A percentile compares a stretch with the other conserved stretches of the same genome.
Evolutionary conservation across 23 red algal species (phyloP).

Genomic region (Gracilaria caudata): DNA sequence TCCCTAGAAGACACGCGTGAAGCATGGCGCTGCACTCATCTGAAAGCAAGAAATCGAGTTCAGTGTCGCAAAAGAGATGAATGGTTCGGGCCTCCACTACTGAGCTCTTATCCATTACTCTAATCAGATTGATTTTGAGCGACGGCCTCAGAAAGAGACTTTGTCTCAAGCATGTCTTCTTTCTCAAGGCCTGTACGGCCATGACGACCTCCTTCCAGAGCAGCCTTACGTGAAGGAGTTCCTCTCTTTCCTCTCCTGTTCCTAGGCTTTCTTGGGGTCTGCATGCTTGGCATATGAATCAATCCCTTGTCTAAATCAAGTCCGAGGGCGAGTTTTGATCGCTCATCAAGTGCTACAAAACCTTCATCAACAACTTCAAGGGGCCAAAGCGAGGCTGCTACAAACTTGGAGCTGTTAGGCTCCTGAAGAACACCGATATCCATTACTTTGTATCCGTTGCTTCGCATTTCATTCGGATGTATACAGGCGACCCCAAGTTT

Average conservation of each 20-base stretch:
- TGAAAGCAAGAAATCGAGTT: neutral
- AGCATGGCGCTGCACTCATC: constrained; percentile 8
- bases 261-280: neutral
- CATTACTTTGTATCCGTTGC: constrained; percentile 10
- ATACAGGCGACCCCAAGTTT: constrained; percentile 13
- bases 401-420: neutral
- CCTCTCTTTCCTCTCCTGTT: constrained; percentile 18
- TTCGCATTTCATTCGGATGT: neutral
- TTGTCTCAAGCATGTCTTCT: neutral
- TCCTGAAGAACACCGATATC: constrained; percentile 36
- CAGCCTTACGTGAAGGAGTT: neutral
- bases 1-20: neutral
- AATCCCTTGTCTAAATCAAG: neutral
- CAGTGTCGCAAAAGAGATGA: neutral
- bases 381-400: constrained; percentile 32
- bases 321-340: neutral
- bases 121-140: neutral
- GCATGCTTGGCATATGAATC: constrained; percentile 8
- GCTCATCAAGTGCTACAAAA: constrained; percentile 43
- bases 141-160: neutral
- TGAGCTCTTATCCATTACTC: neutral
- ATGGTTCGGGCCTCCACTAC: neutral
- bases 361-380: constrained; percentile 14
- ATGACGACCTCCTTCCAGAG: neutral
- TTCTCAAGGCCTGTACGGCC: neutral